Evolutionary conservation across 2,329 filamentous ascomycete genomes (phyloP), one percentile per base, ranked within the genome.

Genomic region (Fusarium sp.): DNA sequence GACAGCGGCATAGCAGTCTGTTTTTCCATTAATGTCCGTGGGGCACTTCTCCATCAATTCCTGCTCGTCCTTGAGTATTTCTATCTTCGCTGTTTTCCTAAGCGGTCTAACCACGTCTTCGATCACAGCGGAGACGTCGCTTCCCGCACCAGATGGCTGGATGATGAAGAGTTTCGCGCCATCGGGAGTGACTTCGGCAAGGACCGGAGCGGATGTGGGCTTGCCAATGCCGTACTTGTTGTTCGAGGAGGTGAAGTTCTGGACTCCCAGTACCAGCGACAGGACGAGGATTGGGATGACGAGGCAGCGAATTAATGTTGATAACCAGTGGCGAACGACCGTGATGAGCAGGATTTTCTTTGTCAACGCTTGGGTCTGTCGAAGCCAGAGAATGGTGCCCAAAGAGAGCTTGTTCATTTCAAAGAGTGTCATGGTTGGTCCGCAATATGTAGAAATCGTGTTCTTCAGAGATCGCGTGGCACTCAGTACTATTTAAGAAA

Each of bases 351-450:
- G 41, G 24, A 44, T 44, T 20, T 44, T 44, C 41, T 44, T 44
- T 16, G 41, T 44, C 41, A 44, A 44, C 7, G 41, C 41, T 16
- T 44, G 11, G 20, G 41, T 44, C 41, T 44, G 41, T 24, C 41
- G 41, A 13, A 44, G 41, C 41, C 41, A 44, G 5, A 44, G 41
- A 48, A 30, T 25, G 13, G 54, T n/a, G 45, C 42, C 48, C 10
- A 52, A 48, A 37, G 65, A 60, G 54, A 60, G 24, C 47, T 44
- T 44, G 41, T 24, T 44, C 41, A 44, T 44, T 24, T 24, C 20
- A 42, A 13, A 44, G 20, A 44, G 41, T 44, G 41, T 24, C 20
- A 11, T 44, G 3, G 7, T 54, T 42, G 27, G 22, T 65, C 46
- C 16, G 7, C 22, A 7, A 18, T 30, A 30, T 46, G 30, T 24